These are phyloP conservation scores for Sugiyamaella novakii DNA, from an alignment of 1,139 yeast genomes.

Conservation along the genomic window DNA sequence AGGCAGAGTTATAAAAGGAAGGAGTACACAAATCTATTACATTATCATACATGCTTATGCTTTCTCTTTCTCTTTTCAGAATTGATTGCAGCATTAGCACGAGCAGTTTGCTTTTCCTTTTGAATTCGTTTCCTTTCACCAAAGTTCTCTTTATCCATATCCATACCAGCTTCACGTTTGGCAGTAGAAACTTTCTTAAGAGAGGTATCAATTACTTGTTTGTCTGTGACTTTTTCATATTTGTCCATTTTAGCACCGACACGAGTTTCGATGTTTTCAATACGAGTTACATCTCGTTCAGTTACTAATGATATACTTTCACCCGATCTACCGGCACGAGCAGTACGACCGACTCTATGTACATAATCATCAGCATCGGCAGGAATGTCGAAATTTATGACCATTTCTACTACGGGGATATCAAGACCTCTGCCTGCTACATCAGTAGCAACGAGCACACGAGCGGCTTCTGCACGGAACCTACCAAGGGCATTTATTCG, in stretches of 20 bases:
- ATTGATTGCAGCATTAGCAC: neutral
- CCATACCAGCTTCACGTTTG: slow-evolving; percentile 86
- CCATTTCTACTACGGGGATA: slow-evolving; percentile 88
- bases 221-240: slow-evolving; percentile 71
- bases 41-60: neutral
- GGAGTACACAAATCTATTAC: neutral
- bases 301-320: slow-evolving; percentile 72
- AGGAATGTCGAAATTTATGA: slow-evolving; percentile 88
- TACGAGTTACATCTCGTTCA: slow-evolving; percentile 79
- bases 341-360: slow-evolving; percentile 99
- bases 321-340: slow-evolving; percentile 94
- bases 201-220: slow-evolving; percentile 67
- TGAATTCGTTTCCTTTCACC: slow-evolving; percentile 53
- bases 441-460: slow-evolving; percentile 90
- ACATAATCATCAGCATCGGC: slow-evolving; percentile 96
- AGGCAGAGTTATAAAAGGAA: neutral
- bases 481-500: slow-evolving; percentile 88
- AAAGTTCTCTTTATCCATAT: slow-evolving; percentile 87
- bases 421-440: slow-evolving; percentile 97
- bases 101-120: slow-evolving; percentile 10
- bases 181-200: slow-evolving; percentile 74
- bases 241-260: slow-evolving; percentile 76
- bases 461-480: slow-evolving; percentile 92
- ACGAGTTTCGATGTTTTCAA: slow-evolving; percentile 83
- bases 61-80: neutral